A percentile compares a stretch with the other conserved stretches of the same genome.
Conservation (phyloP, 164 flowering plant species). For the Piper betle region DNA sequence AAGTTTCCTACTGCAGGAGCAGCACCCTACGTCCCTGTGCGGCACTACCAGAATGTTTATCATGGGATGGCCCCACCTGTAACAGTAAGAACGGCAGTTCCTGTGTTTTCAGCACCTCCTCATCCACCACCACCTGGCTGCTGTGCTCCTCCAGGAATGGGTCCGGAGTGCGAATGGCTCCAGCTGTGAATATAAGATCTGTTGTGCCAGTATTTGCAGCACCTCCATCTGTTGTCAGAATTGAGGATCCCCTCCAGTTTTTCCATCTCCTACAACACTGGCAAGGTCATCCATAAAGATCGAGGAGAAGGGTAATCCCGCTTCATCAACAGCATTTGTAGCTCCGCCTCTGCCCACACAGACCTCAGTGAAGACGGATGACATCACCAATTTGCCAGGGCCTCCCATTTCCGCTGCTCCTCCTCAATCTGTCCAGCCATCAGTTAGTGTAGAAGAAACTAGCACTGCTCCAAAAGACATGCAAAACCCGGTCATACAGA, state of each 20-base stretch:
- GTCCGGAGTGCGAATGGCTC: conserved; percentile 19
- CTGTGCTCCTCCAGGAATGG: conserved; percentile 26
- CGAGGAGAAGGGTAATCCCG: conserved; percentile 14
- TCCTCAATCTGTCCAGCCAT: neutral
- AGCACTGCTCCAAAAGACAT: conserved; percentile 2
- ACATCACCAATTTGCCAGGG: neutral
- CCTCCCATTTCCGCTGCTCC: conserved; percentile 19
- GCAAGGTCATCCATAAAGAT: conserved; percentile 9
- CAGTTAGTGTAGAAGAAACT: neutral
- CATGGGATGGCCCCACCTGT: conserved; percentile 76
- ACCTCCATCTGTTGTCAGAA: conserved; percentile 11
- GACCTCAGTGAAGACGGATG: neutral
- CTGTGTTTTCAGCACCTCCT: conserved; percentile 75
- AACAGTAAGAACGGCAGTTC: conserved; percentile 65
- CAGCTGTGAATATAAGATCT: conserved; percentile 26
- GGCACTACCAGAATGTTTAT: conserved; percentile 39
- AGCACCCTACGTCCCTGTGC: conserved; percentile 59
- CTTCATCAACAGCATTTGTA: neutral
- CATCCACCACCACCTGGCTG: conserved; percentile 24
- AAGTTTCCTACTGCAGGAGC: conserved; percentile 61
- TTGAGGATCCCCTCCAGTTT: conserved; percentile 18
- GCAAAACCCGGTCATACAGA: conserved; percentile 23
- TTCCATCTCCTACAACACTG: conserved; percentile 23
- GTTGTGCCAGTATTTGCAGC: conserved; percentile 29
- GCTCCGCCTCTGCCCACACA: neutral